These are phyloP conservation scores for Lactarius quietus DNA, from an alignment of 768 basidiomycete genomes.

Conservation along the genomic window DNA sequence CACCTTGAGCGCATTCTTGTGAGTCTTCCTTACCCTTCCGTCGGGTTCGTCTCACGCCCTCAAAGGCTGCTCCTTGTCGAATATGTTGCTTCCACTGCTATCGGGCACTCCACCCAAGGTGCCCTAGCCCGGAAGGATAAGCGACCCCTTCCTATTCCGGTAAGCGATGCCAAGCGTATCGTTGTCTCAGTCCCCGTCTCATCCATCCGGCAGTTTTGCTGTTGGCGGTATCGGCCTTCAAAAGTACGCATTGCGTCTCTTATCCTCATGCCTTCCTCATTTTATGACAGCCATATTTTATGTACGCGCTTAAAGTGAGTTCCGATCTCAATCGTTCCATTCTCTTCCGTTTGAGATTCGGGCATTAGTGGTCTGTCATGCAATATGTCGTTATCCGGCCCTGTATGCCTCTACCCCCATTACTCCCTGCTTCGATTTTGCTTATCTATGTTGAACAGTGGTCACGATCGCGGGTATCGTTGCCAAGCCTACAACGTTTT, in stretches of 20 bases:
- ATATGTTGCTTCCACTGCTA: conserved; percentile 70
- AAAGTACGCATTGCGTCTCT: conserved; percentile 43
- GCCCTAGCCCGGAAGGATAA: conserved; percentile 83
- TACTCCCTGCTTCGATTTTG: background rate
- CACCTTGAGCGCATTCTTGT: conserved; percentile 86
- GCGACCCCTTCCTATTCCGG: conserved; percentile 61
- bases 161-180: conserved; percentile 32
- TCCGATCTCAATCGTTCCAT: background rate
- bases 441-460: conserved; percentile 32
- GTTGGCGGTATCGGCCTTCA: conserved; percentile 76
- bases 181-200: background rate
- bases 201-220: conserved; percentile 57
- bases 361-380: conserved; percentile 71
- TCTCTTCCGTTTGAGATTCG: conserved; percentile 7
- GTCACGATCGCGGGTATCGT: conserved; percentile 77
- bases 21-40: conserved; percentile 29
- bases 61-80: conserved; percentile 74
- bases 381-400: conserved; percentile 83
- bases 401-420: conserved; percentile 30
- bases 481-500: conserved; percentile 66
- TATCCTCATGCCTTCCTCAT: conserved; percentile 9
- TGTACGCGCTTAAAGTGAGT: conserved; percentile 77
- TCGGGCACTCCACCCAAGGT: conserved; percentile 56
- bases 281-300: conserved; percentile 67
- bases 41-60: background rate